Evolutionary conservation across 75 land plant species (phyloP), one percentile per base, ranked within the genome.

Genomic region (Pinus albicaulis): DNA sequence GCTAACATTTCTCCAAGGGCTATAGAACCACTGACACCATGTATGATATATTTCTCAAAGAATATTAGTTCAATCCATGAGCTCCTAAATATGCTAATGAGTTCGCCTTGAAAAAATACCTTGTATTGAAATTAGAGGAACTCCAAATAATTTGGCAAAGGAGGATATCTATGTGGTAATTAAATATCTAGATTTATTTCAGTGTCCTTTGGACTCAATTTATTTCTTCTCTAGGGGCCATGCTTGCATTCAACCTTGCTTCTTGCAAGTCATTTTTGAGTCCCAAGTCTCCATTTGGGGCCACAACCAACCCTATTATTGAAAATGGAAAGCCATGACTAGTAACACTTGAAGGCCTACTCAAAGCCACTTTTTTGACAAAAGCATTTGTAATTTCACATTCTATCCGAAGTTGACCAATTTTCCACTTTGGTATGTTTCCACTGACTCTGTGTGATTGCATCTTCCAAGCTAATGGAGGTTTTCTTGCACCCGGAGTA

Each of bases 1-100:
- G 94, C 96, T 56, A 93, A 81, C 65, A 88, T 83, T 74, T 93
- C 93, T 17, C 96, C 94, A 15, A 90, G 94, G 48, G 72, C 77
- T 31, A 85, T 94, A 17, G 81, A 83, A n/a, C 94, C 94, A 38
- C 87, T 80, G 14, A 87, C 81, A 19, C 92, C 94, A 41, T 91
- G 80, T 20, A 93, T 78, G 31, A 92, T 93, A 19, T 89, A 82
- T 64, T 92, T 93, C 76, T 83, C 91, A 28, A 59, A 52, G 56
- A 53, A 52, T 24, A 72, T 52, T 15, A 57, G 31, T 60, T 22
- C 34, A 8, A n/a, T 74, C 25, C 52, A n/a, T 44, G 48, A 36
- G 4, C 22, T 34, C 7, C 38, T 55, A 19, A 72, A 26, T 20
- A 72, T 2, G 57, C 74, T 80, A 22, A 76, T 55, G 1, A 73